These are phyloP conservation scores for Pythium rhizo-oryzae DNA, from an alignment of 352 stramenopile genomes.

Conservation along the genomic window DNA sequence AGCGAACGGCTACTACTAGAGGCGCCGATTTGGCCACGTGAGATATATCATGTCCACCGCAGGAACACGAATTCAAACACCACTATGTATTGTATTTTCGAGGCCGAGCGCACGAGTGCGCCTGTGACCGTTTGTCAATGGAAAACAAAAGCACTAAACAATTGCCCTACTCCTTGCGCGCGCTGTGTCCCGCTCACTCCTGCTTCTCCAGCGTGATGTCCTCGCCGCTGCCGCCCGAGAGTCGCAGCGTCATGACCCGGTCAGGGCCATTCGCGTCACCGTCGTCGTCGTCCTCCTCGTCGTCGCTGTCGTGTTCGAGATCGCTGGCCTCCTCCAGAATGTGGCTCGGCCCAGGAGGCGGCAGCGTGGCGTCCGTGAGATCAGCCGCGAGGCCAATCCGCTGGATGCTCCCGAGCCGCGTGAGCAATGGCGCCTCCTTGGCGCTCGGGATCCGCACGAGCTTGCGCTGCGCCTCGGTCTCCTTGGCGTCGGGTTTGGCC, in stretches of 20 bases:
- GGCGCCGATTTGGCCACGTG: no score
- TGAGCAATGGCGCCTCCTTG: slow-evolving; percentile 51
- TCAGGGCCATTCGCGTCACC: background rate
- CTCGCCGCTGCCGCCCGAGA: background rate
- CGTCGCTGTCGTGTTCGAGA: slow-evolving; percentile 21
- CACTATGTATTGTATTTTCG: no score
- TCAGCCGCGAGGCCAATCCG: slow-evolving; percentile 40
- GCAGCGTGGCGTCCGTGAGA: slow-evolving; percentile 13
- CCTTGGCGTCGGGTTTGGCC: slow-evolving; percentile 27
- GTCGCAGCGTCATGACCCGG: background rate
- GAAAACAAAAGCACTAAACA: background rate
- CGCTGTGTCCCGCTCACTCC: background rate
- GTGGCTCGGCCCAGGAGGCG: background rate
- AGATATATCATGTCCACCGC: no score
- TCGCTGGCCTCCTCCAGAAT: slow-evolving; percentile 25
- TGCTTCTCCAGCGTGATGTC: slow-evolving; percentile 8
- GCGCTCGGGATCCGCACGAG: slow-evolving; percentile 38
- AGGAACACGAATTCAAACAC: no score
- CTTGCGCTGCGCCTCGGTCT: slow-evolving; percentile 21
- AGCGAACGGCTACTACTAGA: no score
- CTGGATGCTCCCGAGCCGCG: slow-evolving; percentile 68
- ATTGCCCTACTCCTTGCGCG: no score
- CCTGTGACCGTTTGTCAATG: background rate
- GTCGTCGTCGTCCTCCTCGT: slow-evolving; percentile 30
- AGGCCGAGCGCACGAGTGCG: background rate